A percentile compares a stretch with the other conserved stretches of the same genome.
Evolutionary conservation across 2,329 filamentous ascomycete genomes (phyloP).

Genomic region (Bipolaris oryzae): DNA sequence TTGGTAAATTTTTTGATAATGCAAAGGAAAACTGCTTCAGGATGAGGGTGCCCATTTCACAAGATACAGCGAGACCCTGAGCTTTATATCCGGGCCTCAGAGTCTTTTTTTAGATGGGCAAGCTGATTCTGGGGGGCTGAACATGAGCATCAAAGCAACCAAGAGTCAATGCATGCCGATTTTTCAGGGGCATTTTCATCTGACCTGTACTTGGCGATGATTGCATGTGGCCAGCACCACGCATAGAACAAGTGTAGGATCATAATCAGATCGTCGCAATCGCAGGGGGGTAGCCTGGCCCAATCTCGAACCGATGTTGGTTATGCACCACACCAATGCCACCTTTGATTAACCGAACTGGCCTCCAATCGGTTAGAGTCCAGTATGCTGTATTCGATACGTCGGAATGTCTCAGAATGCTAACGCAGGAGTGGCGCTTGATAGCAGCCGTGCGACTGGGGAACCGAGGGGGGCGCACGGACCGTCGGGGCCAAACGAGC

Average conservation of each 20-base stretch:
- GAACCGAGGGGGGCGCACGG: not conserved
- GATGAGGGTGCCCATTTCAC: too few relatives aligned
- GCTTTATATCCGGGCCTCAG: too few relatives aligned
- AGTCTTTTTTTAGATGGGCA: too few relatives aligned
- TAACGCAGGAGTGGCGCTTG: not conserved
- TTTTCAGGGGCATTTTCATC: too few relatives aligned
- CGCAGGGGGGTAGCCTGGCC: not conserved
- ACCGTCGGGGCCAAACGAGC: not conserved
- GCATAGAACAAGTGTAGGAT: not conserved
- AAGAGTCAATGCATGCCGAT: too few relatives aligned
- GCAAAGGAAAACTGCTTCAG: too few relatives aligned
- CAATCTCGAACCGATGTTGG: not conserved
- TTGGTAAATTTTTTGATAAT: too few relatives aligned
- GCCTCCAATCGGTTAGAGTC: not conserved
- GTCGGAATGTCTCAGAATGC: not conserved
- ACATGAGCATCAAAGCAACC: too few relatives aligned
- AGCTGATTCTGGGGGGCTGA: too few relatives aligned
- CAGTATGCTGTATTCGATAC: not conserved
- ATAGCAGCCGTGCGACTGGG: not conserved
- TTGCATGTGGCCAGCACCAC: not conserved
- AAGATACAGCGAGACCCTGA: too few relatives aligned
- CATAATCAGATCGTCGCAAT: not conserved
- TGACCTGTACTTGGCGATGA: not conserved
- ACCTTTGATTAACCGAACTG: not conserved
- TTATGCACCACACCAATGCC: not conserved